phyloP scores from a whole-genome alignment of 164 flowering plant species.

The Vitis cinerea region DNA sequence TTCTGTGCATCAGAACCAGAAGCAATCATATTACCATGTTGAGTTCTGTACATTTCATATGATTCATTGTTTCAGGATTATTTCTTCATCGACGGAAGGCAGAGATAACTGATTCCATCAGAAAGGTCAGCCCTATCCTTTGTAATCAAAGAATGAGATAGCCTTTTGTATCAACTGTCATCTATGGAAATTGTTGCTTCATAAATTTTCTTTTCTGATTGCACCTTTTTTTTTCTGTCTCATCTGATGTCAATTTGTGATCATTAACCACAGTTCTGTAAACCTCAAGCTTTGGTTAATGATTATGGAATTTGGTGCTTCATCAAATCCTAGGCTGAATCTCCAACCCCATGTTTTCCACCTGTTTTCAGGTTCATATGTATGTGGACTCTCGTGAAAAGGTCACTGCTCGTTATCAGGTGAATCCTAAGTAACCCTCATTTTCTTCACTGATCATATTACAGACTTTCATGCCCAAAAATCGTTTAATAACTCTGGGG shows the following conservation, averaged over 20 bases:
- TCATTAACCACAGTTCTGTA: background rate
- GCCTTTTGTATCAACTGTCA: background rate
- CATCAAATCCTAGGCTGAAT: background rate
- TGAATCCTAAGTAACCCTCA: slow-evolving; percentile 17
- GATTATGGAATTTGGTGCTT: background rate
- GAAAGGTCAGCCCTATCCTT: slow-evolving; percentile 64
- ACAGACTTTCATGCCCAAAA: background rate
- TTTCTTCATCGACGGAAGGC: slow-evolving; percentile 98
- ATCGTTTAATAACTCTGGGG: background rate
- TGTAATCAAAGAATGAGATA: background rate
- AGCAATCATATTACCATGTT: background rate
- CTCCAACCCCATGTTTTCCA: background rate
- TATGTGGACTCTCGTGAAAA: slow-evolving; percentile 89
- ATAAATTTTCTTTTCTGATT: background rate
- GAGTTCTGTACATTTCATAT: background rate
- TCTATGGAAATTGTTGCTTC: background rate
- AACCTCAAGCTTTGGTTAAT: background rate
- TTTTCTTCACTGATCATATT: background rate
- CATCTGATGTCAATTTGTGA: background rate
- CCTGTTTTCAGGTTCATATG: slow-evolving; percentile 64
- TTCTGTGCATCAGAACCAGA: background rate
- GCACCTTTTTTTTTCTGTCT: background rate
- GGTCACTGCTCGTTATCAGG: slow-evolving; percentile 98
- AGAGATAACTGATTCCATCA: slow-evolving; percentile 57
- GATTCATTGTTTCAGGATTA: slow-evolving; percentile 52